Evolutionary conservation across 2,329 filamentous ascomycete species (phyloP).

Genomic region (Pseudonectria foliicola): DNA sequence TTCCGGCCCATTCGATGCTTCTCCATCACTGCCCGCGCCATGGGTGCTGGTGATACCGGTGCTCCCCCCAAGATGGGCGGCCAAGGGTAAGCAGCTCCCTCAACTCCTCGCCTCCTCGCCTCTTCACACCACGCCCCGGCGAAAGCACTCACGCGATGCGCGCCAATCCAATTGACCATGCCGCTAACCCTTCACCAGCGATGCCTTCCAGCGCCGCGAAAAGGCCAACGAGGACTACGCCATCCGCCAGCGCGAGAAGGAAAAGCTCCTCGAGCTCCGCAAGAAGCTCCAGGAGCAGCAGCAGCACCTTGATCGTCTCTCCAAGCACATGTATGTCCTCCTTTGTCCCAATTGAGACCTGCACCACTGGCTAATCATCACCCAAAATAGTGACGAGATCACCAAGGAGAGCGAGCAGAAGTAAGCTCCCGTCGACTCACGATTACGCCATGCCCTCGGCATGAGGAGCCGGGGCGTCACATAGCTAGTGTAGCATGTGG

Average conservation of each 20-base stretch:
- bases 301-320: conserved; percentile 75
- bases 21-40: conserved; percentile 54
- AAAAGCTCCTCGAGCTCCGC: conserved; percentile 77
- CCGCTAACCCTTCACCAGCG: conserved; percentile 44
- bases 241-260: conserved; percentile 80
- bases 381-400: conserved; percentile 59
- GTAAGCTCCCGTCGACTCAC: conserved; percentile 29
- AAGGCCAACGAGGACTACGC: conserved; percentile 77
- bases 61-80: conserved; percentile 48
- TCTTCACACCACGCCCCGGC: conserved; percentile 1
- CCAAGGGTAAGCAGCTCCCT: conserved; percentile 43
- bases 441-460: conserved; percentile 5
- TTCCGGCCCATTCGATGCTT: conserved; percentile 53
- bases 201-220: conserved; percentile 90
- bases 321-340: conserved; percentile 70
- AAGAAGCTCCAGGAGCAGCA: conserved; percentile 70
- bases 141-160: background rate
- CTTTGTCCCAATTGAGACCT: conserved; percentile 3
- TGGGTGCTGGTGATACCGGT: conserved; percentile 66
- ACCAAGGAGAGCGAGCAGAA: conserved; percentile 64
- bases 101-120: too few species aligned
- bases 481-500: conserved; percentile 15
- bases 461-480: background rate
- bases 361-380: conserved; percentile 7
- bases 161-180: conserved; percentile 3